Base-by-base conservation (phyloP, 2,329 filamentous ascomycete species). In the Alternaria novae-zelandiae region DNA sequence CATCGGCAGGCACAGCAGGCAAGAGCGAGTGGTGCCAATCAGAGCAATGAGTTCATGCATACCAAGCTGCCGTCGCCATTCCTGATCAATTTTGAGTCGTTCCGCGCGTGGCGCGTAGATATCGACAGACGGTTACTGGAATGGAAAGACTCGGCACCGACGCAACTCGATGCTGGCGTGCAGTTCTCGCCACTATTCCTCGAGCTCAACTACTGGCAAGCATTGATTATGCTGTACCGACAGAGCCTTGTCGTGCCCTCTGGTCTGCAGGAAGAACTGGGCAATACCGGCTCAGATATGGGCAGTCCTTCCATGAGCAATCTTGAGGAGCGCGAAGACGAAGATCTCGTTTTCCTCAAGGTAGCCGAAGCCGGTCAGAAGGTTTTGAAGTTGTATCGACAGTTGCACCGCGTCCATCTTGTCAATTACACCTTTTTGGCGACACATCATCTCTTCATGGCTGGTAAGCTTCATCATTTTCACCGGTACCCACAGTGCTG, bases 171-270 rank as follows among this genome's bases (percentile, higher is more conserved):
- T 61, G 97, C 93, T 0, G 94, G 94, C 1, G 96, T 98, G 3
- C 89, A 89, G 5, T 98, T 98, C 78, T 94, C 92, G 0, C 89
- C 92, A 2, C 91, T 97, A 59, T 97, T 98, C 73, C 82, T 97
- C 5, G 93, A 97, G 73, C 86, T 98, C 64, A 98, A 98, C 79
- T 98, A 98, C 80, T 98, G 95, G 94, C 95, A 97, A 78, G 93
- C 94, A 4, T 90, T 98, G 64, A 96, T 97, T 70, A 94, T 97
- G 90, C 87, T 98, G 20, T 98, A 98, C 78, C 87, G 95, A 59
- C 95, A 97, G 79, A 96, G 94, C 78, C 81, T 97, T 65, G 91
- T 92, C 53, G 92, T 97, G 17, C 95, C 95, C 1, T 88, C 91
- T 44, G 89, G 94, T 74, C 89, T 98, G 61, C 93, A 94, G 57